Evolutionary conservation across 2,329 filamentous ascomycete genomes (phyloP), one percentile per base, ranked within the genome.

Genomic region (Colletotrichum higginsianum): DNA sequence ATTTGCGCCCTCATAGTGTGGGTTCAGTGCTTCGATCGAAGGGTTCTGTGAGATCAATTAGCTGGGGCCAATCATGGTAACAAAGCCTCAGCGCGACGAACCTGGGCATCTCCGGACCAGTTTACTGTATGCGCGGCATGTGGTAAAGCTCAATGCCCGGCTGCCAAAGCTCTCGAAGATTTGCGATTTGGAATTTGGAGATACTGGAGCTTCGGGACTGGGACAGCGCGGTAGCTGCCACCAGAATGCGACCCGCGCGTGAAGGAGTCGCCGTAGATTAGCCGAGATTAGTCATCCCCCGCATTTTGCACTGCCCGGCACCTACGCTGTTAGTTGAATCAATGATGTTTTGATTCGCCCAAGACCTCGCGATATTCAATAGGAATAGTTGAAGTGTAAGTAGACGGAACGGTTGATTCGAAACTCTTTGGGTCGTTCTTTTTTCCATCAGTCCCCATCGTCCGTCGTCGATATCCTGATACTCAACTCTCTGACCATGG

Each of bases 1-100:
- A 85, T 75, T 75, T 80, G 80, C 78, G 83, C 82, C 82, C 84
- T 84, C 84, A 85, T 85, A 76, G 75, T 84, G 78, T 70, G 73
- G 73, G 62, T 68, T 70, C 49, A 60, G 61, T 64, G 60, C 69
- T 69, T 30, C 47, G 30, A 62, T 68, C 57, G 47, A 52, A 21
- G 53, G 53, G 65, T 64, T 23, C 69, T 72, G 18, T n/a, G 30
- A 23, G 30, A n/a, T 15, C 23, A n/a, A 55, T 69, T 21, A 69
- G 60, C 23, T 18, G 13, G 16, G 35, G 3, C 23, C 21, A 21
- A 6, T 18, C 2, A 18, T 7, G 6, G 2, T 35, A 9, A 13
- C 0, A 8, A 47, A 55, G 30, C 42, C 62, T 15, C 38, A 15
- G 30, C 11, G 13, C 4, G 13, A 52, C 68, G 21, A 35, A 72